Evolutionary conservation across 75 land plant species (phyloP).

Genomic region (Adiantum capillusveneris): DNA sequence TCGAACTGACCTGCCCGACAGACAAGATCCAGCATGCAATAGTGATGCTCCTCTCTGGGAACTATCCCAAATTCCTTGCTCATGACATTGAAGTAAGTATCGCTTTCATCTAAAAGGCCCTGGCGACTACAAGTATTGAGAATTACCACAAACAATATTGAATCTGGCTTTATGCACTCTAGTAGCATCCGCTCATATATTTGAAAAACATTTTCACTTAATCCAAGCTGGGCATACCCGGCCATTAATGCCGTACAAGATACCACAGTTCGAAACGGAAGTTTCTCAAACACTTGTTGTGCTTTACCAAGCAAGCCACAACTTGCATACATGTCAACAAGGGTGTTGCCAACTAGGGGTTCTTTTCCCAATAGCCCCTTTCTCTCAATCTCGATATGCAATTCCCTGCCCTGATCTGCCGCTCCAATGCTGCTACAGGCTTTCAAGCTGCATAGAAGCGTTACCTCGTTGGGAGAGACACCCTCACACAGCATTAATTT

Average conservation of each 20-base stretch:
- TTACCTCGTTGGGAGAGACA: constrained; percentile 1
- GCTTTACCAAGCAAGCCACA: constrained; percentile 33
- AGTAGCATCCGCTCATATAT: constrained; percentile 53
- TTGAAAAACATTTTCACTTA: constrained; percentile 53
- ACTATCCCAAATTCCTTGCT: constrained; percentile 39
- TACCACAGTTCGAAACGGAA: constrained; percentile 43
- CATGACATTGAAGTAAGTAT: constrained; percentile 48
- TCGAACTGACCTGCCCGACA: constrained; percentile 39
- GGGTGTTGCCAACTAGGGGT: constrained; percentile 8
- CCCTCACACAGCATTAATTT: constrained; percentile 18
- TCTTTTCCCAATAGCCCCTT: constrained; percentile 1
- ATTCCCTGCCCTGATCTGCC: background rate
- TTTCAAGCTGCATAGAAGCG: constrained; percentile 1
- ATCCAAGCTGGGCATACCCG: constrained; percentile 43
- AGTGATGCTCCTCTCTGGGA: constrained; percentile 42
- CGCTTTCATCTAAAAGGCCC: constrained; percentile 46
- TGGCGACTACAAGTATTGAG: constrained; percentile 50
- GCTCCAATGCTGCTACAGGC: constrained; percentile 13
- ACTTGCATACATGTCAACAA: constrained; percentile 16
- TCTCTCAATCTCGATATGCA: constrained; percentile 4
- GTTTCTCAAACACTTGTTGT: constrained; percentile 44
- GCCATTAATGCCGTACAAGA: constrained; percentile 58
- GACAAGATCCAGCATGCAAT: constrained; percentile 38
- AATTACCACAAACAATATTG: constrained; percentile 37
- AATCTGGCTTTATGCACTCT: constrained; percentile 28